Percentiles rank a stretch among this genome's conserved stretches.
Conservation (phyloP, 1,139 yeast species). For the Pichia norvegensis region DNA sequence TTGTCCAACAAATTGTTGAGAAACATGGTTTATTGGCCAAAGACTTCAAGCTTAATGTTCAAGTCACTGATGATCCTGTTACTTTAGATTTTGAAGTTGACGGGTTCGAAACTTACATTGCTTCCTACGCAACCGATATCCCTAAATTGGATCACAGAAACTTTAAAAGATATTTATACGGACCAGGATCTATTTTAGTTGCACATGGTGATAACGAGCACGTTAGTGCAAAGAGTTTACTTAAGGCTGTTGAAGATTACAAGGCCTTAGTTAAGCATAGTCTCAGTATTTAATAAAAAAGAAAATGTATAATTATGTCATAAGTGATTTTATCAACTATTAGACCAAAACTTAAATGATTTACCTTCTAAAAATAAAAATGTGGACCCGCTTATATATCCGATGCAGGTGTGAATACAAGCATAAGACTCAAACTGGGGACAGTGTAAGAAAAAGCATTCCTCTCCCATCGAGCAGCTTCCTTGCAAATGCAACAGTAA, state of each 20-base stretch:
- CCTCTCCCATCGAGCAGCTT: conserved; percentile 10
- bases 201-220: conserved; percentile 61
- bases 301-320: too few relatives aligned
- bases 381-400: conserved; percentile 17
- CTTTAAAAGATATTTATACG: conserved; percentile 47
- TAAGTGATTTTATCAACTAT: too few relatives aligned
- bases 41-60: conserved; percentile 7
- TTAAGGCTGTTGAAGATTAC: conserved; percentile 51
- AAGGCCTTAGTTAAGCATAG: conserved; percentile 34
- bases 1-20: conserved; percentile 33
- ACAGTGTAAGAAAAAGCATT: conserved; percentile 10
- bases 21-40: conserved; percentile 14
- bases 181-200: conserved; percentile 60
- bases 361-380: background rate
- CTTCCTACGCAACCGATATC: conserved; percentile 60
- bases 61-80: conserved; percentile 33
- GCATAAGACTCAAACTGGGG: conserved; percentile 19
- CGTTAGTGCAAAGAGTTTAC: conserved; percentile 43
- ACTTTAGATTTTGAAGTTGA: conserved; percentile 51
- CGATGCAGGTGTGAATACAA: conserved; percentile 17
- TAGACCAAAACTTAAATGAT: too few relatives aligned
- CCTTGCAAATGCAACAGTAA: background rate
- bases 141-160: conserved; percentile 42
- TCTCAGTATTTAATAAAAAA: conserved; percentile 6
- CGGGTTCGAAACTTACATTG: conserved; percentile 49